phyloP scores from a whole-genome alignment of 805 yeast genomes.

The Candida tibetensis region DNA sequence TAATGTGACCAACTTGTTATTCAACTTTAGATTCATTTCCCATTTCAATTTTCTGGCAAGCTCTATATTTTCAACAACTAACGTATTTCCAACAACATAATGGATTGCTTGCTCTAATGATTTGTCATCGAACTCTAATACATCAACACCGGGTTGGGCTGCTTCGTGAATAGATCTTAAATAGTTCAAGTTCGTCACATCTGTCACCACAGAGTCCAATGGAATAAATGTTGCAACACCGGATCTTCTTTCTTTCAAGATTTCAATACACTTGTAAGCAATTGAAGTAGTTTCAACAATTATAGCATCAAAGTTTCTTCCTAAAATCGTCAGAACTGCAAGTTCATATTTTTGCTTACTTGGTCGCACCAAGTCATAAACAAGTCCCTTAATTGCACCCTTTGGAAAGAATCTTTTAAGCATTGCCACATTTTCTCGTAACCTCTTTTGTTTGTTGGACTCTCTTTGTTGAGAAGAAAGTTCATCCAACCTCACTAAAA shows the following conservation, averaged over 20 bases:
- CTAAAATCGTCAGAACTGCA: constrained; percentile 76
- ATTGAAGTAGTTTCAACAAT: constrained; percentile 70
- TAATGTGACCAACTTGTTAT: constrained; percentile 69
- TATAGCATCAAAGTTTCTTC: constrained; percentile 75
- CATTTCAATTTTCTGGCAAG: constrained; percentile 74
- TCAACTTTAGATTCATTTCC: constrained; percentile 41
- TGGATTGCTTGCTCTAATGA: constrained; percentile 72
- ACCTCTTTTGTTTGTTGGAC: constrained; percentile 60
- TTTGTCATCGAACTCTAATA: constrained; percentile 63
- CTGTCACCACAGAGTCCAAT: constrained; percentile 63
- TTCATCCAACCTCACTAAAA: constrained; percentile 62
- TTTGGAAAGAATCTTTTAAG: constrained; percentile 68
- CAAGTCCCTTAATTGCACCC: constrained; percentile 74
- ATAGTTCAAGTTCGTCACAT: constrained; percentile 50
- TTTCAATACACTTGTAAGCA: constrained; percentile 75
- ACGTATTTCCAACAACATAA: constrained; percentile 74
- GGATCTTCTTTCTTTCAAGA: constrained; percentile 77
- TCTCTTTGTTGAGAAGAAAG: constrained; percentile 75
- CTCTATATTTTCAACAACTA: constrained; percentile 69
- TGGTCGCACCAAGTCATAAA: constrained; percentile 78
- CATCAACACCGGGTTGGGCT: constrained; percentile 71
- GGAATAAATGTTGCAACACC: constrained; percentile 91
- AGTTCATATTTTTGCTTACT: constrained; percentile 65
- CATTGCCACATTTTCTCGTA: constrained; percentile 69
- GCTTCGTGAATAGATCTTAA: constrained; percentile 51